These are phyloP conservation scores for Rhizophagus sp. DNA, from an alignment of 192 early-diverging fungal species.

Conservation along the genomic window DNA sequence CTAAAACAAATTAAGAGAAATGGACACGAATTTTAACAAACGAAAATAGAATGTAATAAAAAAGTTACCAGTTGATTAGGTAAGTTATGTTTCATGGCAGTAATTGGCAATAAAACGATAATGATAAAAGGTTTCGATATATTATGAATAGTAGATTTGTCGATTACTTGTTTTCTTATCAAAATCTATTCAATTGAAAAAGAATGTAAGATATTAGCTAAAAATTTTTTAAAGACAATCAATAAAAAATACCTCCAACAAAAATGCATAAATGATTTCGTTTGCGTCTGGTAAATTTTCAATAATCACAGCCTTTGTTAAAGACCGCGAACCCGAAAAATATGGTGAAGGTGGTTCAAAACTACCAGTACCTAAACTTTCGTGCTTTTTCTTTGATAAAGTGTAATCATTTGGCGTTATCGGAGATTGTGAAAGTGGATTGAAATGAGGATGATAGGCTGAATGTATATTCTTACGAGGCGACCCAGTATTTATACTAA, in stretches of 20 bases:
- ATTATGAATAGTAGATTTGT: slow-evolving; percentile 36
- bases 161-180: slow-evolving; percentile 41
- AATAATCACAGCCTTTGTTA: slow-evolving; percentile 45
- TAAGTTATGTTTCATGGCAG: slow-evolving; percentile 35
- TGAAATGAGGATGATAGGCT: neutral
- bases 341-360: slow-evolving; percentile 29
- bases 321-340: slow-evolving; percentile 32
- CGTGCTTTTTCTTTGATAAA: slow-evolving; percentile 38
- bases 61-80: slow-evolving; percentile 43
- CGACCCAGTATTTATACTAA: slow-evolving; percentile 22
- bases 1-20: neutral
- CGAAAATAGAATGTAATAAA: neutral
- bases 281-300: slow-evolving; percentile 42
- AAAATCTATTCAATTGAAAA: slow-evolving; percentile 26
- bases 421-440: neutral
- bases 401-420: slow-evolving; percentile 43
- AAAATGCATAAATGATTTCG: slow-evolving; percentile 36
- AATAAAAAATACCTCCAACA: slow-evolving; percentile 39
- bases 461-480: slow-evolving; percentile 23
- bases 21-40: neutral
- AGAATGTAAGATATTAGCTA: neutral
- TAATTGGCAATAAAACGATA: slow-evolving; percentile 38
- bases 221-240: neutral
- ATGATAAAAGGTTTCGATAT: slow-evolving; percentile 40
- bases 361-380: slow-evolving; percentile 33